Percentiles rank a stretch among this genome's conserved stretches.
phyloP scores from a whole-genome alignment of 495 filamentous ascomycete species.

The Lentithecium fluviatile region DNA sequence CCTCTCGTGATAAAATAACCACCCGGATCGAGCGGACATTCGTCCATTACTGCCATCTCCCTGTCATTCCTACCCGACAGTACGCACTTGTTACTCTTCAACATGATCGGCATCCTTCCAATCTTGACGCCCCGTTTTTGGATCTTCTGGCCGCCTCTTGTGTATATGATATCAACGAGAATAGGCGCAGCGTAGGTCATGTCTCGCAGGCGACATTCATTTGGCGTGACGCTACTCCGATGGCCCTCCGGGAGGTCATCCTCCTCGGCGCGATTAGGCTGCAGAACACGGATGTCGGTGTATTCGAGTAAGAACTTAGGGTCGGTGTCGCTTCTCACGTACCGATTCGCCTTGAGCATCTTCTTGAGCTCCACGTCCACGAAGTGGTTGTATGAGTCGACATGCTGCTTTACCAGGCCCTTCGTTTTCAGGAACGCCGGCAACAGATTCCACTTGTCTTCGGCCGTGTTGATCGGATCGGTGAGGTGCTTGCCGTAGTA shows the following conservation, averaged over 20 bases:
- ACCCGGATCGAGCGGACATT: conserved; percentile 93
- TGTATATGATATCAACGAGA: conserved; percentile 82
- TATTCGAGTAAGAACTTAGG: conserved; percentile 83
- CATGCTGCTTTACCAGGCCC: conserved; percentile 92
- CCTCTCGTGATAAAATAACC: conserved; percentile 90
- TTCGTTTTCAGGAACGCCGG: conserved; percentile 98
- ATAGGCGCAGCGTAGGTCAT: conserved; percentile 94
- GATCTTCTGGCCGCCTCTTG: conserved; percentile 69
- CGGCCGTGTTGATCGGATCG: conserved; percentile 88
- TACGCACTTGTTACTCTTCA: conserved; percentile 89
- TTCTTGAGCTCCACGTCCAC: conserved; percentile 93
- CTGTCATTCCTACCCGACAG: conserved; percentile 74
- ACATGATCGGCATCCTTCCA: conserved; percentile 92
- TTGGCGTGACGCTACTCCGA: conserved; percentile 66
- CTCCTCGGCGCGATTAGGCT: conserved; percentile 73
- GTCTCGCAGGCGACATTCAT: conserved; percentile 93
- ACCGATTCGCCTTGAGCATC: conserved; percentile 84
- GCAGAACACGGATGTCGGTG: conserved; percentile 79
- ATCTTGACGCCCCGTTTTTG: conserved; percentile 70
- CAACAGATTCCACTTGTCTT: conserved; percentile 91
- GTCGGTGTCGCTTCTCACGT: conserved; percentile 84
- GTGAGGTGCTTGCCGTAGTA: conserved; percentile 93
- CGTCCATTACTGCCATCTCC: conserved; percentile 83
- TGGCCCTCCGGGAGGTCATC: conserved; percentile 56
- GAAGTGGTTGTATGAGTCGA: conserved; percentile 98